Evolutionary conservation across 73 alveolate genomes (phyloP).

Genomic region (Paramecium caudatum): DNA sequence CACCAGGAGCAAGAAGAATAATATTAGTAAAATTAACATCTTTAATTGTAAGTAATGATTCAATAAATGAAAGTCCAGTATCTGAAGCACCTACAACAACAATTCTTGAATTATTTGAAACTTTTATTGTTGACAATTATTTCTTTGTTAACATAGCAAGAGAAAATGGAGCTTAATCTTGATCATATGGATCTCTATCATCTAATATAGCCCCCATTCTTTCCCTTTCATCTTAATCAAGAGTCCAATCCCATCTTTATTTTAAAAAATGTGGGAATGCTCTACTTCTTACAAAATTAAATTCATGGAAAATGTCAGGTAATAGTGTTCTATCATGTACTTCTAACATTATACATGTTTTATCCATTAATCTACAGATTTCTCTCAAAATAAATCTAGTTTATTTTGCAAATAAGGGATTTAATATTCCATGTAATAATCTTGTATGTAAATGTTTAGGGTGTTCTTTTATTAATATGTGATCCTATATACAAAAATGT

Average conservation of each 20-base stretch:
- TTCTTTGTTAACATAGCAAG: constrained; percentile 94
- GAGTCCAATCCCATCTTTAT: constrained; percentile 93
- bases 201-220: constrained; percentile 86
- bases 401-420: constrained; percentile 88
- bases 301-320: constrained; percentile 96
- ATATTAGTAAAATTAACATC: constrained; percentile 95
- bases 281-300: constrained; percentile 94
- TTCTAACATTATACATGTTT: constrained; percentile 96
- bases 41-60: constrained; percentile 93
- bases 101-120: constrained; percentile 96
- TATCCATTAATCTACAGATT: constrained; percentile 92
- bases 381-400: constrained; percentile 92
- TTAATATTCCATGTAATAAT: constrained; percentile 90
- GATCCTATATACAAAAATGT: constrained; percentile 93
- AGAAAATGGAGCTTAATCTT: constrained; percentile 93
- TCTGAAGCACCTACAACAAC: constrained; percentile 99
- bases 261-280: constrained; percentile 98
- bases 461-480: constrained; percentile 91
- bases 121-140: constrained; percentile 91
- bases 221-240: constrained; percentile 84
- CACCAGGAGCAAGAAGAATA: constrained; percentile 98
- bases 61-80: constrained; percentile 98
- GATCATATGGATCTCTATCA: constrained; percentile 95
- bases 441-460: constrained; percentile 95
- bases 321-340: constrained; percentile 90